Evolutionary conservation across 2,329 filamentous ascomycete species (phyloP).

Genomic region (Xylaria sp.): DNA sequence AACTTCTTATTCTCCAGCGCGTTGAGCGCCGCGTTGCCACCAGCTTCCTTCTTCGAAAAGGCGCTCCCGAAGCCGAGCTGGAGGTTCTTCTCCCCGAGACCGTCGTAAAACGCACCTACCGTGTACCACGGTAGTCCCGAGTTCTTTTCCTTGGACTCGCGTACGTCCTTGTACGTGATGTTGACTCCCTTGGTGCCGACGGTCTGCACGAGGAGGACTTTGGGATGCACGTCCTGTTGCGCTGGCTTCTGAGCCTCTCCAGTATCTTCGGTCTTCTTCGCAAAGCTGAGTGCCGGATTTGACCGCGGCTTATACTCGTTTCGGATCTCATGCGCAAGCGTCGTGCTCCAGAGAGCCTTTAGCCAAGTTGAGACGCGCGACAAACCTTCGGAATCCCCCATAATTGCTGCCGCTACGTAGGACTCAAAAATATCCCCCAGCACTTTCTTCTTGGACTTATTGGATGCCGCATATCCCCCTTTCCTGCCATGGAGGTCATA

Average conservation of each 20-base stretch:
- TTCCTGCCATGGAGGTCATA: slow-evolving; percentile 41
- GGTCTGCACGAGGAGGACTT: slow-evolving; percentile 53
- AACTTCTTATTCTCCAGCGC: slow-evolving; percentile 70
- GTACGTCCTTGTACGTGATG: slow-evolving; percentile 63
- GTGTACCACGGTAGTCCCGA: slow-evolving; percentile 60
- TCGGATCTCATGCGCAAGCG: slow-evolving; percentile 58
- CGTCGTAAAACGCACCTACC: slow-evolving; percentile 67
- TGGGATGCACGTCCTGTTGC: slow-evolving; percentile 44
- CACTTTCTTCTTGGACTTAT: slow-evolving; percentile 68
- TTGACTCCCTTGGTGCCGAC: slow-evolving; percentile 61
- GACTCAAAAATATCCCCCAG: slow-evolving; percentile 89
- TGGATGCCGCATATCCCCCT: slow-evolving; percentile 44
- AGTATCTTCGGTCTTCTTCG: slow-evolving; percentile 13
- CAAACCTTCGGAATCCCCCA: slow-evolving; percentile 69
- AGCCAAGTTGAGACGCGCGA: slow-evolving; percentile 69
- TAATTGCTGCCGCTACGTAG: slow-evolving; percentile 78
- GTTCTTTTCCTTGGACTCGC: slow-evolving; percentile 56
- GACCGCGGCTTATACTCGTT: slow-evolving; percentile 36
- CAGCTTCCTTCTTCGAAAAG: slow-evolving; percentile 70
- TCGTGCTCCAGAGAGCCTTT: slow-evolving; percentile 71
- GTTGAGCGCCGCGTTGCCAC: slow-evolving; percentile 64
- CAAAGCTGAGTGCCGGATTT: neutral
- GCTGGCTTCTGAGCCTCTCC: slow-evolving; percentile 8
- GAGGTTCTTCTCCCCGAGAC: slow-evolving; percentile 67
- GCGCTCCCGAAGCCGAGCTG: slow-evolving; percentile 66